Percentiles rank a stretch among this genome's conserved stretches.
These are phyloP conservation scores for Kodamaea hsintzibuensis DNA, from an alignment of 805 yeast species.

Conservation along the genomic window DNA sequence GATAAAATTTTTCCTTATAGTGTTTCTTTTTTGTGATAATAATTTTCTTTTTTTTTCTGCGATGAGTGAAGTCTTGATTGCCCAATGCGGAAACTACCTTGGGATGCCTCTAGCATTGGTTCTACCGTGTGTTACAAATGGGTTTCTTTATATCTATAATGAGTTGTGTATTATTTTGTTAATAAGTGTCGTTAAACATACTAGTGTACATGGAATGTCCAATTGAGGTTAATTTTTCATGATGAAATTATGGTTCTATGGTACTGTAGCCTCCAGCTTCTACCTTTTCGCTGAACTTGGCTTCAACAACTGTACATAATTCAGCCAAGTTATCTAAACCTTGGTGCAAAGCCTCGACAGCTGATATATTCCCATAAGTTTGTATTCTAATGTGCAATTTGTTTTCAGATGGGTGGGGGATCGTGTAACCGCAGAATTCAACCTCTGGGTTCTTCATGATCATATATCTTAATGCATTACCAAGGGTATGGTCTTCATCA, in stretches of 20 bases:
- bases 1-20: neutral
- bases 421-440: conserved; percentile 97
- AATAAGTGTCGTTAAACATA: neutral
- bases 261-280: conserved; percentile 54
- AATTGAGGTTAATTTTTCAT: neutral
- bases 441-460: conserved; percentile 98
- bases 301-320: conserved; percentile 81
- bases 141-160: neutral
- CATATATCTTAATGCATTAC: conserved; percentile 89
- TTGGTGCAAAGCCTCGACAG: conserved; percentile 88
- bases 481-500: conserved; percentile 95
- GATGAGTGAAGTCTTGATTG: conserved; percentile 4
- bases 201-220: conserved; percentile 5
- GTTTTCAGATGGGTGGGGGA: conserved; percentile 96
- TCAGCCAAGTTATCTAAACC: conserved; percentile 85
- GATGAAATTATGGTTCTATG: conserved; percentile 44
- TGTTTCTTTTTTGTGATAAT: conserved; percentile 5
- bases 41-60: conserved; percentile 2
- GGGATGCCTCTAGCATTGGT: neutral
- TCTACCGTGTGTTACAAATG: no score
- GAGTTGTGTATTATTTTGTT: neutral
- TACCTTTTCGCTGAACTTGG: conserved; percentile 68
- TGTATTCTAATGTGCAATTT: conserved; percentile 89
- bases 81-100: neutral
- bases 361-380: conserved; percentile 83